These are phyloP conservation scores for Colletotrichum chrysophilum DNA, from an alignment of 2,329 filamentous ascomycete genomes.

Conservation along the genomic window DNA sequence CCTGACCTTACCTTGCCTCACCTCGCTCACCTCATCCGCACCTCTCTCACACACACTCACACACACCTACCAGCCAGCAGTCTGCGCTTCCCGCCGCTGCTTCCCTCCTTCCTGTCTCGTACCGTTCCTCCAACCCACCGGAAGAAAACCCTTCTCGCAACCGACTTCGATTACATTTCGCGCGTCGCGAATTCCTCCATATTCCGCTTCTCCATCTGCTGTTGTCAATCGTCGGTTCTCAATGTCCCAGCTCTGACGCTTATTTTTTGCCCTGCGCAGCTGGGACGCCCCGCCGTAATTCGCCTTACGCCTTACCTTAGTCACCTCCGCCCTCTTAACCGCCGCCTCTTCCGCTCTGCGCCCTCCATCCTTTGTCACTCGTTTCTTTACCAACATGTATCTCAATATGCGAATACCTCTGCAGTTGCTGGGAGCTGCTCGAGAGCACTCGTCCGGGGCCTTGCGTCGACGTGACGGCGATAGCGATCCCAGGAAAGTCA, in stretches of 20 bases:
- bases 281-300: constrained; percentile 16
- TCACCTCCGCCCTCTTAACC: background rate
- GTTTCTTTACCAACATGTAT: constrained; percentile 7
- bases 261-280: constrained; percentile 11
- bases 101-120: background rate
- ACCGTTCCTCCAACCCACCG: background rate
- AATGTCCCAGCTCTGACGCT: constrained; percentile 16
- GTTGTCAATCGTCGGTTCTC: background rate
- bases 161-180: background rate
- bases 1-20: background rate
- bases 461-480: background rate
- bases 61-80: background rate
- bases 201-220: background rate
- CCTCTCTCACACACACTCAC: background rate
- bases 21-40: background rate
- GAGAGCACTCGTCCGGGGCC: background rate
- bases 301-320: background rate
- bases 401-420: constrained; percentile 14
- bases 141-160: background rate
- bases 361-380: constrained; percentile 4
- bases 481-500: constrained; percentile 7
- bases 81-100: background rate
- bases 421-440: background rate
- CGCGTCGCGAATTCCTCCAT: background rate
- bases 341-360: constrained; percentile 2